Percentiles rank a stretch among this genome's conserved stretches.
phyloP scores from a whole-genome alignment of 1,284 basidiomycete species.

The Kalmanozyma brasiliensis region DNA sequence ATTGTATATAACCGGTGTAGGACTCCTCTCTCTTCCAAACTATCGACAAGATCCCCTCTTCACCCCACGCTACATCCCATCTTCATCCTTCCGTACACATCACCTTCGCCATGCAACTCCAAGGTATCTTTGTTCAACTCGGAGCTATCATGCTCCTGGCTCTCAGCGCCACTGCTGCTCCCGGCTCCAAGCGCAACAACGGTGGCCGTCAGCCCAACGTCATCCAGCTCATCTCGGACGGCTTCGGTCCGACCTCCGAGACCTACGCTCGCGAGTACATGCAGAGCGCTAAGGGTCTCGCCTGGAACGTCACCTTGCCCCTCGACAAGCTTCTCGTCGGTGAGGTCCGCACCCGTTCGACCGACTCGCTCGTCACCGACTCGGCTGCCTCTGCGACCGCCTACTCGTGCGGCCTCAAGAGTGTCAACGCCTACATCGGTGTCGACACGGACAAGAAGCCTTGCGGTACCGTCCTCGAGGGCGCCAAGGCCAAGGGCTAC shows the following conservation, averaged over 20 bases:
- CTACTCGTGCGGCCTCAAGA: slow-evolving; percentile 64
- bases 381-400: slow-evolving; percentile 67
- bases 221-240: slow-evolving; percentile 62
- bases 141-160: slow-evolving; percentile 41
- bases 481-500: slow-evolving; percentile 64
- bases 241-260: slow-evolving; percentile 67
- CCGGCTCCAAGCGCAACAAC: slow-evolving; percentile 17
- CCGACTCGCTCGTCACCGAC: slow-evolving; percentile 67
- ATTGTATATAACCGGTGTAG: not conserved
- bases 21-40: not conserved
- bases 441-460: slow-evolving; percentile 65
- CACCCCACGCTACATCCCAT: not conserved
- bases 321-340: slow-evolving; percentile 65
- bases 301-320: slow-evolving; percentile 55
- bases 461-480: slow-evolving; percentile 67
- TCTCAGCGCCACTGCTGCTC: slow-evolving; percentile 28
- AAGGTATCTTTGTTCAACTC: slow-evolving; percentile 34
- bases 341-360: slow-evolving; percentile 62
- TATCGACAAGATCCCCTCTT: not conserved
- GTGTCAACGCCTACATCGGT: slow-evolving; percentile 65
- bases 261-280: slow-evolving; percentile 64
- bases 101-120: slow-evolving; percentile 24
- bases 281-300: slow-evolving; percentile 44
- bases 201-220: slow-evolving; percentile 41
- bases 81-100: not conserved